Percentiles rank a stretch among this genome's conserved stretches.
Conservation (phyloP, 176 grass and related monocot genomes). For the Avena insularis region DNA sequence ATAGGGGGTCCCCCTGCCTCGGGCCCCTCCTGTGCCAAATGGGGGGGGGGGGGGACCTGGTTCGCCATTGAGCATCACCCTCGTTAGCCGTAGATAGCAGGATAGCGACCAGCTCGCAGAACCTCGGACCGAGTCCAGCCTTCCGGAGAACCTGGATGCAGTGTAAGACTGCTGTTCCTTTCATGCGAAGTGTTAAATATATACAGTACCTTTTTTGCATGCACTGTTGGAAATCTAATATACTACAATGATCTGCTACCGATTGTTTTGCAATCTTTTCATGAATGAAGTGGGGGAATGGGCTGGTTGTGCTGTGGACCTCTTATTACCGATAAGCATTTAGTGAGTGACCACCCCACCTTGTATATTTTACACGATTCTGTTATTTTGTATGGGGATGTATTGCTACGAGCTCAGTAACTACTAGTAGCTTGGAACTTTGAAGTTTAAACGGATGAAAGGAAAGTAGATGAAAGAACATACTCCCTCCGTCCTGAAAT, state of each 20-base stretch:
- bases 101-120: too few relatives aligned
- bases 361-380: neutral
- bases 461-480: neutral
- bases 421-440: constrained; percentile 8
- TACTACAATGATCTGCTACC: constrained; percentile 6
- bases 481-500: too few relatives aligned
- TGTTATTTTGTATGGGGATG: constrained; percentile 20
- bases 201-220: neutral
- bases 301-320: neutral
- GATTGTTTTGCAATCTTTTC: neutral
- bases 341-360: neutral
- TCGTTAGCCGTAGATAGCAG: too few relatives aligned
- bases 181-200: neutral
- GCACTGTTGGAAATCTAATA: neutral
- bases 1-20: too few relatives aligned
- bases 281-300: neutral
- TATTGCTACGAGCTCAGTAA: neutral
- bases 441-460: constrained; percentile 1
- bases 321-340: neutral
- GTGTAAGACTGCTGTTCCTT: neutral
- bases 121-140: too few relatives aligned
- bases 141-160: neutral
- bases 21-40: too few relatives aligned
- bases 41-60: too few relatives aligned
- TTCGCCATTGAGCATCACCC: too few relatives aligned